phyloP scores from a whole-genome alignment of 257 asterid species.

The Solanum bukasovii region DNA sequence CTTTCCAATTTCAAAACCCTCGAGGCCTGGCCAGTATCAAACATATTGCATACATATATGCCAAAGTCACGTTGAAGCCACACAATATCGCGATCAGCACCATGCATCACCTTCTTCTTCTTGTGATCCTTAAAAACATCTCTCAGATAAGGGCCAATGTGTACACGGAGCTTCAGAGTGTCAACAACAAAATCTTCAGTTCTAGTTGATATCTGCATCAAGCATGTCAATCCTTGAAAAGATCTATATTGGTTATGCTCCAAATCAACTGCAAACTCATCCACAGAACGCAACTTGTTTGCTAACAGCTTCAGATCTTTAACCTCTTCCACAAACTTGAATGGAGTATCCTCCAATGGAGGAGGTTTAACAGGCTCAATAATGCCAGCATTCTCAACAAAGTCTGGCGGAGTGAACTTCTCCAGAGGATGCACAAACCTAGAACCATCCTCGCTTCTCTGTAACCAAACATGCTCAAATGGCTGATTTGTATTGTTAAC shows the following conservation, averaged over 20 bases:
- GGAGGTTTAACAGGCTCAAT: constrained; percentile 56
- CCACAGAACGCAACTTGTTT: constrained; percentile 46
- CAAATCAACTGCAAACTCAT: constrained; percentile 99
- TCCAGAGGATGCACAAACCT: constrained; percentile 72
- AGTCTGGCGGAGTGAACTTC: constrained; percentile 50
- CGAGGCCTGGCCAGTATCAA: constrained; percentile 99
- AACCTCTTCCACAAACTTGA: constrained; percentile 65
- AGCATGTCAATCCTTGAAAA: constrained; percentile 92
- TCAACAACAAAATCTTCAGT: constrained; percentile 89
- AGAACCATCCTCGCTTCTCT: constrained; percentile 66
- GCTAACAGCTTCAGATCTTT: constrained; percentile 87
- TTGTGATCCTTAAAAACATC: constrained; percentile 81
- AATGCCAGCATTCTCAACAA: constrained; percentile 40
- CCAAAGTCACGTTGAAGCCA: constrained; percentile 99
- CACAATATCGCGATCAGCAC: constrained; percentile 78
- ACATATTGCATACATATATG: constrained; percentile 92
- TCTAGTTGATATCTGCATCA: constrained; percentile 98
- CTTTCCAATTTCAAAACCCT: constrained; percentile 90
- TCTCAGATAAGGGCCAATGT: constrained; percentile 87
- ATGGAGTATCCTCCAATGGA: constrained; percentile 67
- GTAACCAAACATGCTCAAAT: constrained; percentile 85
- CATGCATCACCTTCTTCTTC: constrained; percentile 97
- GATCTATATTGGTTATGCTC: constrained; percentile 97
- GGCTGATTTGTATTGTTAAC: constrained; percentile 79
- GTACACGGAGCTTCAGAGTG: constrained; percentile 82